A percentile compares a stretch with the other conserved stretches of the same genome.
Conservation (phyloP, 768 basidiomycete species). For the Chiua virens region DNA sequence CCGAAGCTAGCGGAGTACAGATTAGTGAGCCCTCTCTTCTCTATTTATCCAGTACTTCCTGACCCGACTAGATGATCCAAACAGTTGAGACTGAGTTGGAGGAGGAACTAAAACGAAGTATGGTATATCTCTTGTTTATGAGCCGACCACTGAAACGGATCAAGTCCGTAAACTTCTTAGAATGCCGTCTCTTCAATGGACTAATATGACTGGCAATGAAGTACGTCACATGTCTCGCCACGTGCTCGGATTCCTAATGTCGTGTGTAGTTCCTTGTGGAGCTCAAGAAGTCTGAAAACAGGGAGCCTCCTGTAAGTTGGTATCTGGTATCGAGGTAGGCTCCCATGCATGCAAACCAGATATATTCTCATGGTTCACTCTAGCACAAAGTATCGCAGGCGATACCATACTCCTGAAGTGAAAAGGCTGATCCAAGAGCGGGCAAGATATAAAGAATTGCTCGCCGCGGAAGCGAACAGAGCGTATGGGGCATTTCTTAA, state of each 20-base stretch:
- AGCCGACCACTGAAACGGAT: constrained; percentile 1
- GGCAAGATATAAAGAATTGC: constrained; percentile 71
- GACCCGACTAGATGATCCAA: constrained; percentile 53
- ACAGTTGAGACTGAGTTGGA: constrained; percentile 68
- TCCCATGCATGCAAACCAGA: neutral
- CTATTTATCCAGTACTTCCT: neutral
- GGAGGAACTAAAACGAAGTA: constrained; percentile 71
- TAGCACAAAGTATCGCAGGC: constrained; percentile 69
- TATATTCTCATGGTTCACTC: neutral
- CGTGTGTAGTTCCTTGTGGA: constrained; percentile 71
- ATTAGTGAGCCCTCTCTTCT: constrained; percentile 46
- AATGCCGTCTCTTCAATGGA: constrained; percentile 73
- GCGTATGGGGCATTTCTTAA: constrained; percentile 69
- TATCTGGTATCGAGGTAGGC: constrained; percentile 60
- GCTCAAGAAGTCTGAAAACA: constrained; percentile 58
- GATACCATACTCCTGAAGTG: constrained; percentile 77
- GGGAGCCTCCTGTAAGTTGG: constrained; percentile 55
- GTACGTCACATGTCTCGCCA: constrained; percentile 37
- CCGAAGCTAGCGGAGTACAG: constrained; percentile 57
- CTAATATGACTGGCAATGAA: constrained; percentile 65
- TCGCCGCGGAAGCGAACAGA: constrained; percentile 61
- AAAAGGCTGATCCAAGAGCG: constrained; percentile 63
- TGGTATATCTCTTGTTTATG: constrained; percentile 9
- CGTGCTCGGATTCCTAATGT: neutral
- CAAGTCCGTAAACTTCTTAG: constrained; percentile 71